Base-by-base conservation (phyloP, 805 yeast species). In the baker's yeast (Saccharomyces cerevisiae) region DNA sequence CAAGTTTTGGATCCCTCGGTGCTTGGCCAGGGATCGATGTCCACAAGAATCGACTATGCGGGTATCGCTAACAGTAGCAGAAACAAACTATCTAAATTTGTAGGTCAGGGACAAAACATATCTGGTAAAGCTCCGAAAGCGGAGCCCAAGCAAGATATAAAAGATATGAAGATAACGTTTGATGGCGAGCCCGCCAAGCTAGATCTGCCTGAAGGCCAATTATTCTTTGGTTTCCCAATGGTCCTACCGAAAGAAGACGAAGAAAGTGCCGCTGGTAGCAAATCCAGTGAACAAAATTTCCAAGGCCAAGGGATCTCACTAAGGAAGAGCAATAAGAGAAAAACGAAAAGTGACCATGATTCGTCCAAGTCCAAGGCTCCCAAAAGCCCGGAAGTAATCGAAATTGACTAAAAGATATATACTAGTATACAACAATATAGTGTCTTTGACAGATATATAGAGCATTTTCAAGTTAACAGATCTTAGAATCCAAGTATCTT, bases 151-250 rank as follows among this genome's bases (percentile, higher is more conserved):
- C 43, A 54, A 9, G 50, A 51, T 10, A 5, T 71, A 46, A 59
- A 76, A 53, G 70, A 73, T 24, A 68, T 77, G 14, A 76, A 74
- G 26, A 74, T 82, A 46, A 80, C 79, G 53, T 73, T 82, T 6
- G 72, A 78, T 51, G 87, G 85, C 0, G 79, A 82, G 4, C 87
- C 96, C 0, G 87, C 82, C 1, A 87, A 90, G 9, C 73, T 94
- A 53, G 70, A 75, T 5, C 73, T 94, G 46, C 95, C 96, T 0
- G 85, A 79, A 43, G 96, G 96, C 26, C 92, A 89, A 69, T 75
- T 94, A 13, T 94, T 94, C 66, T 91, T 94, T 68, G 99, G 99
- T 0, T 94, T 84, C 67, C 97, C 98, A 0, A 80, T 86, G 1
- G 67, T 71, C 0, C 68, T 79, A 2, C 78, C 77, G 27, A 73